Evolutionary conservation across 352 stramenopile genomes (phyloP), one percentile per base, ranked within the genome.

Genomic region (Globisporangium perplexum): DNA sequence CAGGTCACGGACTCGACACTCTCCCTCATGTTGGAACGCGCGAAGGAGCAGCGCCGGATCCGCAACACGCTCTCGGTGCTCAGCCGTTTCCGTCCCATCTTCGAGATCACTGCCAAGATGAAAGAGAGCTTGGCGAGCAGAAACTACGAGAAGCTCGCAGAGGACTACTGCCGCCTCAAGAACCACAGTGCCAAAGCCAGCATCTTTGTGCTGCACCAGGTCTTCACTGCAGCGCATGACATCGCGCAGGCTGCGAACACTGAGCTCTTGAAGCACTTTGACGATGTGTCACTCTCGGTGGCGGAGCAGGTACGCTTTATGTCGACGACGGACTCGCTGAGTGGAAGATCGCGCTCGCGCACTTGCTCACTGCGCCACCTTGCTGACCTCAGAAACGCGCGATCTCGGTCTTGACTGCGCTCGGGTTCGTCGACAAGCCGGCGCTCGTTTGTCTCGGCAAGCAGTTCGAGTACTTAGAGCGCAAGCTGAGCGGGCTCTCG

Each of bases 101-200:
- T 93, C 23, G 80, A 90, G 41, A 74, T 91, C 53, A 86, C 74
- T 1, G 69, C 74, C 33, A 87, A 86, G 56, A 88, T 93, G 78
- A 86, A 86, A 45, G 61, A 64, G 36, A 88, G 75, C 62, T 60
- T 90, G 45, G 57, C 76, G 15, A 64, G 59, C 14, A 71, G 77
- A 38, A 71, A 93, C 55, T 93, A 84, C 47, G 77, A 86, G 11
- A 84, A 83, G 41, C 67, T 93, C 7, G 82, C 78, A 0, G 74
- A 89, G 18, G 76, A 90, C 41, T 93, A 88, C 52, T 70, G 71
- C 33, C 69, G 78, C 0, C 54, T 93, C 44, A 88, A 90, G 38
- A 63, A 83, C 14, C 73, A 90, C 42, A 83, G 71, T 48, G 55
- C 63, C 31, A 91, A 90, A 33, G 69, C 77, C 30, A 88, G 76